Evolutionary conservation across 805 yeast species (phyloP).

Genomic region (Jamesozyma spencerorum): DNA sequence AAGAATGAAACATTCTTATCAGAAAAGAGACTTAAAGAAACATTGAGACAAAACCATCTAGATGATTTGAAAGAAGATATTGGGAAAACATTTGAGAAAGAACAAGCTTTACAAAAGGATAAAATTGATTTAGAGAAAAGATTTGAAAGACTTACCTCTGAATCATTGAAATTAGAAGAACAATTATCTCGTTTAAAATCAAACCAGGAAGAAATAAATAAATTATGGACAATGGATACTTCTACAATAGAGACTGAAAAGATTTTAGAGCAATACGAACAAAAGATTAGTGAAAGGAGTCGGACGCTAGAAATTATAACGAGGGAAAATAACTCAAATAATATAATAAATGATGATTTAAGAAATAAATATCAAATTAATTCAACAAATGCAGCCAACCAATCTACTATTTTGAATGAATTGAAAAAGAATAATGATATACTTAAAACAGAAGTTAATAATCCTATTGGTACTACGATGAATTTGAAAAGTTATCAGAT

Average conservation of each 20-base stretch:
- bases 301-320: conserved; percentile 38
- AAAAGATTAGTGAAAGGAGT: no score
- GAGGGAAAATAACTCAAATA: conserved; percentile 36
- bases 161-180: conserved; percentile 9
- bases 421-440: conserved; percentile 24
- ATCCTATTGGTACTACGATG: conserved; percentile 28
- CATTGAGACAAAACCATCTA: conserved; percentile 32
- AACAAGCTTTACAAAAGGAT: conserved; percentile 18
- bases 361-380: conserved; percentile 37
- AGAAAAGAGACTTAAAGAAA: conserved; percentile 30
- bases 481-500: conserved; percentile 8
- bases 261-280: no score
- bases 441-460: conserved; percentile 27
- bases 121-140: conserved; percentile 21
- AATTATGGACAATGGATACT: no score
- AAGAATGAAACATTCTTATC: conserved; percentile 16
- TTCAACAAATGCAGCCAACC: conserved; percentile 42
- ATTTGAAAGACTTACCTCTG: conserved; percentile 16
- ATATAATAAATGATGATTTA: conserved; percentile 24
- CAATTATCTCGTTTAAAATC: conserved; percentile 6
- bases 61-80: conserved; percentile 35
- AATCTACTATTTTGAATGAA: conserved; percentile 25
- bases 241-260: no score
- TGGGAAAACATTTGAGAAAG: conserved; percentile 34
- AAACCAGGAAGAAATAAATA: not conserved